A percentile compares a stretch with the other conserved stretches of the same genome.
phyloP scores from a whole-genome alignment of 2,329 filamentous ascomycete genomes.

The Ophiostoma sp. region DNA sequence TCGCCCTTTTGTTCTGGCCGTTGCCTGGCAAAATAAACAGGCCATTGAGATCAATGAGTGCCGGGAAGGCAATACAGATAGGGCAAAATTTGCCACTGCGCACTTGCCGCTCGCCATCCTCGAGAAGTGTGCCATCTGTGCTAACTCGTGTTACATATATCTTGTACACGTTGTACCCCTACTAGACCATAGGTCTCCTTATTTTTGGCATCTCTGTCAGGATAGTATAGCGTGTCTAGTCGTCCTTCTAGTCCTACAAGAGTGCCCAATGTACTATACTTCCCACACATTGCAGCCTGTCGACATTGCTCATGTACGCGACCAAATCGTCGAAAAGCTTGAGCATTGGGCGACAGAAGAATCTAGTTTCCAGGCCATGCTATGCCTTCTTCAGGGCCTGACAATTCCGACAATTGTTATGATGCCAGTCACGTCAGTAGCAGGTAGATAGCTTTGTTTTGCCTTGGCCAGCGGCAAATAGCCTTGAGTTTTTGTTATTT shows the following conservation, averaged over 20 bases:
- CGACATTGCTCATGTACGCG: constrained; percentile 32
- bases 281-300: neutral
- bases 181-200: constrained; percentile 36
- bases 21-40: constrained; percentile 26
- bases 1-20: constrained; percentile 49
- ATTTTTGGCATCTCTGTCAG: constrained; percentile 38
- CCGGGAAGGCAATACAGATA: neutral
- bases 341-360: constrained; percentile 34
- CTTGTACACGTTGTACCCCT: constrained; percentile 36
- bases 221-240: constrained; percentile 35
- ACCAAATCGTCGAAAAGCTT: constrained; percentile 32
- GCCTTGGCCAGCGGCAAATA: too few relatives aligned
- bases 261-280: constrained; percentile 30
- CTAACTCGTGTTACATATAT: constrained; percentile 36
- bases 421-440: neutral
- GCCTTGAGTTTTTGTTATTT: too few relatives aligned
- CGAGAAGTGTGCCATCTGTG: constrained; percentile 34
- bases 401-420: constrained; percentile 2
- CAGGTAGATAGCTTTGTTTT: too few relatives aligned
- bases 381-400: constrained; percentile 25
- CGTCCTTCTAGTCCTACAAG: constrained; percentile 34
- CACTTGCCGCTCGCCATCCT: constrained; percentile 30
- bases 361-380: constrained; percentile 32
- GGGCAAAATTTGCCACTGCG: neutral
- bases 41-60: neutral